Evolutionary conservation across 805 yeast species (phyloP), one percentile per base, ranked within the genome.

Genomic region (Ogataea zsoltii): DNA sequence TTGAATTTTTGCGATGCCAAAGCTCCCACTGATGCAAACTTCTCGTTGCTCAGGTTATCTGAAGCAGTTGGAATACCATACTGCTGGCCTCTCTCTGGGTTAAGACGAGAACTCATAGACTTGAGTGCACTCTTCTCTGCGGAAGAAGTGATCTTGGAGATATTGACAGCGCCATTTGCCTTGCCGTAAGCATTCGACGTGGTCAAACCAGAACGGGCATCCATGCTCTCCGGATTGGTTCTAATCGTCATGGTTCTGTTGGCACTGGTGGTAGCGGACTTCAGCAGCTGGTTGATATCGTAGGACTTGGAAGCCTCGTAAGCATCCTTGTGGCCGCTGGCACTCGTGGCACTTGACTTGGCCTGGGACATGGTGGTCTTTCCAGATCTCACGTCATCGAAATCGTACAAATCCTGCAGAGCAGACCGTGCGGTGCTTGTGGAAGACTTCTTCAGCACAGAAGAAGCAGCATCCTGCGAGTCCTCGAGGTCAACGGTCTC

Each of bases 11-110:
- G 73, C 0, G 85, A 78, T 13, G 85, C 84, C 19, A 77, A 65
- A 25, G 83, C 85, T 23, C 83, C 83, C 35, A 72, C 71, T 18
- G 79, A 75, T 11, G 85, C 85, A 60, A 74, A 70, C 11, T 60
- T 57, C 44, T 69, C 74, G 39, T 76, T 77, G 23, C 74, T 60
- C 44, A 69, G 63, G 17, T 61, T 55, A 52, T 66, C 68, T 36
- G 72, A 70, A 3, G 80, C 72, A 23, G 68, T 67, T 29, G 71
- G 61, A 15, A 79, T 74, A 49, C 70, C 72, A 40, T 50, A 56
- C 18, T 42, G 26, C 36, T 45, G 60, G 7, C 65, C 63, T 4
- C 48, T 36, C 23, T 43, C 38, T 12, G 53, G 41, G 41, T 62
- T 57, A 29, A 62, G 21, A 50, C 75, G 58, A 3, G 58, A 37